Conservation (phyloP, 2,329 filamentous ascomycete species). For the Sclerotinia borealis region DNA sequence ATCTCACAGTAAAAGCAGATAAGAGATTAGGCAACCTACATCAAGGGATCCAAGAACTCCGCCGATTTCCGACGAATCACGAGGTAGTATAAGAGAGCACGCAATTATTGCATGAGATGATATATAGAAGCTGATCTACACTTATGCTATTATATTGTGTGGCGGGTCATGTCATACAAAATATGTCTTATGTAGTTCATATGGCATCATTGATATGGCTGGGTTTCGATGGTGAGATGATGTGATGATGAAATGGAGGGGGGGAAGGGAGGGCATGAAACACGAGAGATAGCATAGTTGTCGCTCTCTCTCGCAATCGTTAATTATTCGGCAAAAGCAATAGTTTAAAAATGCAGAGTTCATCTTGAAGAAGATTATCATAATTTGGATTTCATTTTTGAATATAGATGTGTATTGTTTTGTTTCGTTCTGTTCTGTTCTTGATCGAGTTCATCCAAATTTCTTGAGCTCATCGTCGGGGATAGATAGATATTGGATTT, state of each 20-base stretch:
- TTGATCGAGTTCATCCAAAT: background rate
- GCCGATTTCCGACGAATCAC: conserved; percentile 4
- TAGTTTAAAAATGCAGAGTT: background rate
- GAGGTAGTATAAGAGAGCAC: background rate
- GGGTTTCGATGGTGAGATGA: background rate
- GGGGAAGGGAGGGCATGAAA: background rate
- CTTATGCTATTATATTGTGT: background rate
- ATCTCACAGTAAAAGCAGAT: background rate
- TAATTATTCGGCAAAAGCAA: background rate
- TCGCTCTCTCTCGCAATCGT: background rate
- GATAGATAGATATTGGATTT: background rate
- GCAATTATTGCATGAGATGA: conserved; percentile 10
- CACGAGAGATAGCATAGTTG: background rate
- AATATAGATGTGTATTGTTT: background rate
- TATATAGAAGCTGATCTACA: background rate
- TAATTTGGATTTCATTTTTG: background rate
- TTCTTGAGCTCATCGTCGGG: background rate
- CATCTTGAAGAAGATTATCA: background rate
- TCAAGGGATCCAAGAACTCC: background rate
- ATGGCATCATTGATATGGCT: conserved; percentile 8
- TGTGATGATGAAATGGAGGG: background rate
- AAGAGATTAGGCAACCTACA: background rate
- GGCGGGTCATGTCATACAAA: background rate
- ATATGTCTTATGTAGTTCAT: background rate
- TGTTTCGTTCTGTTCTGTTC: background rate